Conservation (phyloP, 2,329 filamentous ascomycete genomes). For the Sporothrix mexicana region DNA sequence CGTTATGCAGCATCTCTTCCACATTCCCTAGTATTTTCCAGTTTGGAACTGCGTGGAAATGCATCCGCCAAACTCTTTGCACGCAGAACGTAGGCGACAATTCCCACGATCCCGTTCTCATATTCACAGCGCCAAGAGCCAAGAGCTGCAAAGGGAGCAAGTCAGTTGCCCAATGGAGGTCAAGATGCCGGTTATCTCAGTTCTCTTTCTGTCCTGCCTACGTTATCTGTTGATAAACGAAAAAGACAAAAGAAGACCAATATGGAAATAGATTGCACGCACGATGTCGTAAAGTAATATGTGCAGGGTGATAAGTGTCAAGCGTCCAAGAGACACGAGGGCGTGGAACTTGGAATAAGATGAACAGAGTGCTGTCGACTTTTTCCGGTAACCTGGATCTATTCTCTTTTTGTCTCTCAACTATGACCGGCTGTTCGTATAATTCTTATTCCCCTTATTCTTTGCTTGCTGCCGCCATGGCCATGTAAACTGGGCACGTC, state of each 20-base stretch:
- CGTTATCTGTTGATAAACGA: not conserved
- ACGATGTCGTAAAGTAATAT: constrained; percentile 4
- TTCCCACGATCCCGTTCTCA: constrained; percentile 22
- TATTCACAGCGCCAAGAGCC: not conserved
- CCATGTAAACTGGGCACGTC: not conserved
- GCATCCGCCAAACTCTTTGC: not conserved
- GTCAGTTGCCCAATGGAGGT: constrained; percentile 7
- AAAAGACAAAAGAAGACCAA: not conserved
- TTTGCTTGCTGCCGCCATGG: not conserved
- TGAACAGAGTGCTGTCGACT: constrained; percentile 10
- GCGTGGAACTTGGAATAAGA: not conserved
- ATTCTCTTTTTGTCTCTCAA: not conserved
- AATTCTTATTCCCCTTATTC: not conserved
- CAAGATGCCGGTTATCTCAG: not conserved
- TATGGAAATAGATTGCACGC: not conserved
- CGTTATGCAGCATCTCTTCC: not conserved
- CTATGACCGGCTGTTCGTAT: not conserved
- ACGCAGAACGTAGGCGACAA: no score
- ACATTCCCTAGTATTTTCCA: not conserved
- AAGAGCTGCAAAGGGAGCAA: not conserved
- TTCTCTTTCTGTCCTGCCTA: no score
- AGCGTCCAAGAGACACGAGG: not conserved
- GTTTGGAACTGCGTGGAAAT: not conserved
- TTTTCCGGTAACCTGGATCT: constrained; percentile 34
- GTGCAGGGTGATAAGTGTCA: not conserved